These are phyloP conservation scores for Trichoderma sp. DNA, from an alignment of 2,329 filamentous ascomycete genomes.

Conservation along the genomic window DNA sequence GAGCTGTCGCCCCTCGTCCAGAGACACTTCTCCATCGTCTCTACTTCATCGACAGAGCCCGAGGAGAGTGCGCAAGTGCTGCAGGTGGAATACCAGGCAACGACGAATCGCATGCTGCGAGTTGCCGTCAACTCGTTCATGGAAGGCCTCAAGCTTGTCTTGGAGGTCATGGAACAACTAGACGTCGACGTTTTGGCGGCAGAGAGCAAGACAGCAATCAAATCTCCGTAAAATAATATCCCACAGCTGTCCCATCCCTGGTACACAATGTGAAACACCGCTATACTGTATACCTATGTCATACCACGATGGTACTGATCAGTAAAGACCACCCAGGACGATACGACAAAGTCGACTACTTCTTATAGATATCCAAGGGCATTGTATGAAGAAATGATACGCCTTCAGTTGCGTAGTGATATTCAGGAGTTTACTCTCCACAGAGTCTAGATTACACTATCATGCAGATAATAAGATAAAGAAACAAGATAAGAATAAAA, in stretches of 20 bases:
- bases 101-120: slow-evolving; percentile 93
- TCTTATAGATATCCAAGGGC: background rate
- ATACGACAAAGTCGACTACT: background rate
- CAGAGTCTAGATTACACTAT: slow-evolving; percentile 27
- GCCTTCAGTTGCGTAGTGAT: background rate
- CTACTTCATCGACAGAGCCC: slow-evolving; percentile 19
- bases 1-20: slow-evolving; percentile 86
- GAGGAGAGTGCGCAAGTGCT: slow-evolving; percentile 54
- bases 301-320: background rate
- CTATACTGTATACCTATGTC: background rate
- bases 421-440: slow-evolving; percentile 11
- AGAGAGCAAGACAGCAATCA: slow-evolving; percentile 2
- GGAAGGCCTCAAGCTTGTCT: slow-evolving; percentile 80
- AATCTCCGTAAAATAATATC: slow-evolving; percentile 8
- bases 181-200: slow-evolving; percentile 74
- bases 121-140: slow-evolving; percentile 97
- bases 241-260: background rate
- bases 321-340: background rate
- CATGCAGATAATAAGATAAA: slow-evolving; percentile 7
- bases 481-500: background rate
- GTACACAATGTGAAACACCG: background rate
- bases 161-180: slow-evolving; percentile 88
- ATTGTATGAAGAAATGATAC: background rate
- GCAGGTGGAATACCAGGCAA: slow-evolving; percentile 77
- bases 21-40: slow-evolving; percentile 66